Evolutionary conservation across 2,329 filamentous ascomycete genomes (phyloP), one percentile per base, ranked within the genome.

Genomic region (Zymoseptoria brevis): DNA sequence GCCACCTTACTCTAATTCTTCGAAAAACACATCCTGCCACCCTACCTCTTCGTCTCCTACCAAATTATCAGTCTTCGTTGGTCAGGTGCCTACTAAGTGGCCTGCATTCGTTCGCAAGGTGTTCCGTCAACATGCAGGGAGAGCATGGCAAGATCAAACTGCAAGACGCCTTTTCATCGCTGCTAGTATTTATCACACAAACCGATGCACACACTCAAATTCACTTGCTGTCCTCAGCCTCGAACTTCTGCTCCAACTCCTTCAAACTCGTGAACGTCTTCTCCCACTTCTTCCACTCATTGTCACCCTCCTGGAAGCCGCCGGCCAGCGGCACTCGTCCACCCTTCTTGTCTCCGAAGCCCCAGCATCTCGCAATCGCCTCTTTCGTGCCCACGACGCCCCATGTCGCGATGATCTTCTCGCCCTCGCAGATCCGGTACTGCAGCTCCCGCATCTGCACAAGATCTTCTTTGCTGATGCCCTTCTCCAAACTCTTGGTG

Each of bases 371-470:
- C 59, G 79, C 80, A 5, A 84, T 76, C 0, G 80, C 83, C 73
- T 88, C 85, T 71, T 86, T 87, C 69, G 87, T 85, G 1, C 85
- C 85, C 0, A 87, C 79, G 0, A 82, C 82, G 0, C 85, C 84
- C 69, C 79, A 83, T 62, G 74, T 79, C 0, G 80, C 84, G 57
- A 87, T 79, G 52, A 84, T 74, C 72, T 86, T 84, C 71, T 87
- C 84, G 29, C 83, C 80, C 2, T 77, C 75, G 65, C 82, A 86
- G 53, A 87, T 79, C 60, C 77, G 80, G 70, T 80, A 87, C 71
- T 87, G 85, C 65, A 87, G 67, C 41, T 76, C 69, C 50, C 81
- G 77, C 53, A 82, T 78, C 72, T 82, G 80, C 50, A 75, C 71
- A 6, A 81, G 68, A 68, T 67, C 70, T 57, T 74, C 69, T 66